Percentiles rank a stretch among this genome's conserved stretches.
Conservation (phyloP, 495 filamentous ascomycete genomes). For the Aspergillus bertholletiae region DNA sequence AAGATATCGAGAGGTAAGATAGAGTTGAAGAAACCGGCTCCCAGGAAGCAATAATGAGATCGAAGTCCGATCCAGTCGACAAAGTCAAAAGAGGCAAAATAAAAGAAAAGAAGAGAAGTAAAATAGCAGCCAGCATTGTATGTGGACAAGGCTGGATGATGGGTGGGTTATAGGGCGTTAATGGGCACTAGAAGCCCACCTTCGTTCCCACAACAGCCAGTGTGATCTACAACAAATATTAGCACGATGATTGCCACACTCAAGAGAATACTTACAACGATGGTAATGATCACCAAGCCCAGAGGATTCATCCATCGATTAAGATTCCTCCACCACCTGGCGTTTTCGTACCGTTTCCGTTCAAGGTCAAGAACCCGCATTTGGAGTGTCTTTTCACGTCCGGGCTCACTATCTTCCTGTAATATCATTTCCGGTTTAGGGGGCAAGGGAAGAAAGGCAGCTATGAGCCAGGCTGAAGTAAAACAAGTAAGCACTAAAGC, state of each 20-base stretch:
- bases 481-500: background rate
- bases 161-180: background rate
- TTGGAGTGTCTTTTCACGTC: constrained; percentile 44
- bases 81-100: too few relatives aligned
- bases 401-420: constrained; percentile 23
- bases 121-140: constrained; percentile 5
- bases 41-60: constrained; percentile 8
- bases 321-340: constrained; percentile 87
- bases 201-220: constrained; percentile 57
- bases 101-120: constrained; percentile 5
- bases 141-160: background rate
- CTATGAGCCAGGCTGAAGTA: constrained; percentile 76
- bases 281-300: constrained; percentile 72
- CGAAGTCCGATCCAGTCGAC: constrained; percentile 4
- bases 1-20: background rate
- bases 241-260: background rate
- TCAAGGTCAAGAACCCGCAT: constrained; percentile 47
- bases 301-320: constrained; percentile 84
- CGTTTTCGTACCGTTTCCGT: constrained; percentile 69
- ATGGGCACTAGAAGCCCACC: constrained; percentile 31
- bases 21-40: constrained; percentile 1
- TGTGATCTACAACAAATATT: constrained; percentile 40
- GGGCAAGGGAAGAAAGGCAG: constrained; percentile 78
- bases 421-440: constrained; percentile 36
- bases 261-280: constrained; percentile 54